A percentile compares a stretch with the other conserved stretches of the same genome.
Evolutionary conservation across 768 basidiomycete genomes (phyloP).

Genomic region (Gloeopeniophorella convolvens): DNA sequence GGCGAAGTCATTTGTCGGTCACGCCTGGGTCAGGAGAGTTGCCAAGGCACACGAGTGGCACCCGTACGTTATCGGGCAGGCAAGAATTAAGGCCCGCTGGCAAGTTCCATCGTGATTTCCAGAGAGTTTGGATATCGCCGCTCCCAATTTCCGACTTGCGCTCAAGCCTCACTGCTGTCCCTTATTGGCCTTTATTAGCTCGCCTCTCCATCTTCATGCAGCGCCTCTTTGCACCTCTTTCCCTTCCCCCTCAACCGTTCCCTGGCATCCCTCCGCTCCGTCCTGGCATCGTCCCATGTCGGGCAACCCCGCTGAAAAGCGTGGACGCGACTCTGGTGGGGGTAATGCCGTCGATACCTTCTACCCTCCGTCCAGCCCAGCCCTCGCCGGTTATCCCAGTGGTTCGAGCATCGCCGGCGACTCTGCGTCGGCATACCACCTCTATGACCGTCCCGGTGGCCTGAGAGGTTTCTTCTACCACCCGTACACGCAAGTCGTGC

Average conservation of each 20-base stretch:
- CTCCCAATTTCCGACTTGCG: too few relatives aligned
- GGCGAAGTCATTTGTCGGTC: too few relatives aligned
- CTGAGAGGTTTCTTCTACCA: conserved; percentile 52
- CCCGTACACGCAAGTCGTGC: conserved; percentile 48
- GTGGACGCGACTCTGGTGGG: not conserved
- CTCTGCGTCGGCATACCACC: conserved; percentile 9
- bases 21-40: too few relatives aligned
- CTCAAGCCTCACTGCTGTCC: not conserved
- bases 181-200: not conserved
- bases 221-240: not conserved
- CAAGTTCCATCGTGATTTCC: too few relatives aligned
- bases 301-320: conserved; percentile 5
- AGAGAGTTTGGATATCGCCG: too few relatives aligned
- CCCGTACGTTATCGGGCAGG: too few relatives aligned
- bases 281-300: conserved; percentile 14
- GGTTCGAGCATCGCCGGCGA: conserved; percentile 9
- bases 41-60: too few relatives aligned
- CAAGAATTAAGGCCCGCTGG: too few relatives aligned
- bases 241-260: not conserved
- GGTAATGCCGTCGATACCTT: not conserved
- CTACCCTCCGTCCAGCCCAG: not conserved
- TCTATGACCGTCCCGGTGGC: conserved; percentile 44
- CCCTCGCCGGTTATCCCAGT: not conserved
- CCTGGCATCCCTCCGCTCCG: not conserved
- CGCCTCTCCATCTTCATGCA: not conserved